Evolutionary conservation across 768 basidiomycete species (phyloP).

Genomic region (Leccinum broughii): DNA sequence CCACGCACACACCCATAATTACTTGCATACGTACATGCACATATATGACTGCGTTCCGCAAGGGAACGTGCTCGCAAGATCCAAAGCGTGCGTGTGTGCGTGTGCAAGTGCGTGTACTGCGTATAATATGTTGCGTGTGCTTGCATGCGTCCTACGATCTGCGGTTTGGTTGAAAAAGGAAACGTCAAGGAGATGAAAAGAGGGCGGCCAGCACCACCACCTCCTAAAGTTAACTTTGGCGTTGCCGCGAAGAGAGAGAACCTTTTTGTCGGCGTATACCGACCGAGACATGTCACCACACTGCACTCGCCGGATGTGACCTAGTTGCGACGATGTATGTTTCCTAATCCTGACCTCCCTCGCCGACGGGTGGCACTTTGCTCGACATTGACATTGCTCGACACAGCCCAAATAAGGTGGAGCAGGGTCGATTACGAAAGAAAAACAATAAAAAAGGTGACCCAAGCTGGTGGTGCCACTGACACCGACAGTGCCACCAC

Average conservation of each 20-base stretch:
- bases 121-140: background rate
- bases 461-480: background rate
- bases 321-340: background rate
- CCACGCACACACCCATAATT: background rate
- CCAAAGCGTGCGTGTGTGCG: background rate
- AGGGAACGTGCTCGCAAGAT: background rate
- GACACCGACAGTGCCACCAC: background rate
- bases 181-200: constrained; percentile 7
- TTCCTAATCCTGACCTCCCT: background rate
- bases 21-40: background rate
- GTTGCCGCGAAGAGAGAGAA: constrained; percentile 6
- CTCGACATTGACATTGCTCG: background rate
- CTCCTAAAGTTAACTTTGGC: constrained; percentile 1
- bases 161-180: constrained; percentile 9
- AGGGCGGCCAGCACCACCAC: background rate
- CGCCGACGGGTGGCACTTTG: background rate
- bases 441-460: background rate
- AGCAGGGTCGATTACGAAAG: background rate
- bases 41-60: background rate
- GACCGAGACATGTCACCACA: background rate
- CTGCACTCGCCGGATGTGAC: background rate
- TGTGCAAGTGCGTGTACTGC: background rate
- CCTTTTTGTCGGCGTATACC: background rate
- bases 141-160: background rate
- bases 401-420: background rate